Base-by-base conservation (phyloP, 1,284 basidiomycete genomes). In the Cryptococcus jaspeensis region DNA sequence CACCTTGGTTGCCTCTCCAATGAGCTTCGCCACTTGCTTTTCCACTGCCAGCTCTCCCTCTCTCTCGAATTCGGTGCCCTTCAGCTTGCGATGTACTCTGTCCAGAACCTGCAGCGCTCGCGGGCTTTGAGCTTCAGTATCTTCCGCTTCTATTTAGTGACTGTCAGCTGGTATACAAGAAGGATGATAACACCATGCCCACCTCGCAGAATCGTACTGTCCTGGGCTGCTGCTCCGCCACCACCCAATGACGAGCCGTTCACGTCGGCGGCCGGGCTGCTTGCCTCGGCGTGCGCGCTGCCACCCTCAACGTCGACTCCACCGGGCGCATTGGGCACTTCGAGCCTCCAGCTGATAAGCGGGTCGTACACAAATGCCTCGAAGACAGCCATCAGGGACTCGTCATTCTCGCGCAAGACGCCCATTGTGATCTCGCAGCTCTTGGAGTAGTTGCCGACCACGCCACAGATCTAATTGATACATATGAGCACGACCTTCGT, bases 361-460 rank as follows among this genome's bases (percentile, higher is more conserved):
- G 83, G 83, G 66, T 84, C 83, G 67, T 84, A 83, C 11, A 84
- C 83, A 61, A 84, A 84, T 5, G 83, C 96, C 77, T 99, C 96
- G 32, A 99, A 82, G 22, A 99, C 91, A 13, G 96, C 96, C 87
- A 99, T 90, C 57, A 99, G 83, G 16, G 92, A 95, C 77, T 99
- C 96, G 78, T 94, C 93, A 81, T 99, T 99, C 59, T 91, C 91
- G 36, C 96, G 87, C 59, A 99, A 79, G 7, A 99, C 96, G 59
- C 86, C 84, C 96, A 99, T 99, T 39, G 92, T 92, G 67, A 95
- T 95, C 74, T 98, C 94, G 80, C 92, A 96, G 11, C 92, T 95
- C 66, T 89, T 88, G 70, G 91, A 86, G 84, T 95, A 99, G 68
- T 92, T 96, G 39, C 96, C 96, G 72, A 97, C 92, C 66, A 99